phyloP scores from a whole-genome alignment of 768 basidiomycete species.

The Lentinula raphanica region DNA sequence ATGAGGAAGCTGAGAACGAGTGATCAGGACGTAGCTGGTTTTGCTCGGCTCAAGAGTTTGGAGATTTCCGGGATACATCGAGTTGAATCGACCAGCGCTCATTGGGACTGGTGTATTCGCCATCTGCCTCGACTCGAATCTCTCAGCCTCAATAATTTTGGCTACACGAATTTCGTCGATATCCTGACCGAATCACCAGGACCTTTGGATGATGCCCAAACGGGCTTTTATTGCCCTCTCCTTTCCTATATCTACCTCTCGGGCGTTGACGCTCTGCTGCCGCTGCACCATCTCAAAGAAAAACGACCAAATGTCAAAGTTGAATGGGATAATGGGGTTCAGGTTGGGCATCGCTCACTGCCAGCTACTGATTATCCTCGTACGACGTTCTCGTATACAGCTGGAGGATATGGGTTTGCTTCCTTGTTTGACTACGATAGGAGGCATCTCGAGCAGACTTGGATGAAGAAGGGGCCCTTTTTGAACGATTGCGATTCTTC shows the following conservation, averaged over 20 bases:
- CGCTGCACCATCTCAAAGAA: not conserved
- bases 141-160: not conserved
- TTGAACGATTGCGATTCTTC: not conserved
- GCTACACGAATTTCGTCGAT: not conserved
- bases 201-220: not conserved
- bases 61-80: not conserved
- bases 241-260: not conserved
- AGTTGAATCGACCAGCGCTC: not conserved
- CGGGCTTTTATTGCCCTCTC: not conserved
- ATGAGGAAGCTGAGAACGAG: not conserved
- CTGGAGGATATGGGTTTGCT: not conserved
- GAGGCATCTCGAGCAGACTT: not conserved
- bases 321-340: not conserved
- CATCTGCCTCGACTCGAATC: not conserved
- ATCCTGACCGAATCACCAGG: not conserved
- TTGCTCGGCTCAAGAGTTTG: not conserved
- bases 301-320: not conserved
- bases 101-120: constrained; percentile 2
- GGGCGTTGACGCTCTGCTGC: not conserved
- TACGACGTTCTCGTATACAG: not conserved
- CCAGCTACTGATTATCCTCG: not conserved
- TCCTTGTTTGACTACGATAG: not conserved
- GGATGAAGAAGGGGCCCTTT: not conserved
- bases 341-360: not conserved
- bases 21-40: not conserved